Evolutionary conservation across 2,329 filamentous ascomycete species (phyloP), one percentile per base, ranked within the genome.

Genomic region (Salinomyces thailandicus): DNA sequence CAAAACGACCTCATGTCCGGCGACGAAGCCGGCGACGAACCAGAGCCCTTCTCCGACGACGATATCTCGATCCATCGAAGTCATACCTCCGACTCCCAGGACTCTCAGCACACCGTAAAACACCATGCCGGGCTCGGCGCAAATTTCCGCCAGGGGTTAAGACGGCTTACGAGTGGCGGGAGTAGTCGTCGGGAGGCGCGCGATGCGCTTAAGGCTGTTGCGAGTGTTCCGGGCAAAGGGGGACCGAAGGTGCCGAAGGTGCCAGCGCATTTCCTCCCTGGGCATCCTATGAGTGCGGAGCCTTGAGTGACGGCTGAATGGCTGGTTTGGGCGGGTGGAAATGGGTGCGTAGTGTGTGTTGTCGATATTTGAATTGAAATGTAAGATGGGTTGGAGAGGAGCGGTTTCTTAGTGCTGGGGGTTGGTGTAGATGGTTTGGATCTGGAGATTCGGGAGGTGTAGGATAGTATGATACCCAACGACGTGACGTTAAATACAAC

Each of bases 11-110:
- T 83, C 33, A 67, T 77, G 2, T 85, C 81, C 0, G 81, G 93
- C 39, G 85, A 93, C 39, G 86, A 94, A 47, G 66, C 69, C 1
- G 79, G 40, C 15, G 42, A 62, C 26, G 61, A 84, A 29, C 40
- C 41, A 28, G 83, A 82, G 19, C 71, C 81, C 0, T 80, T 89
- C 48, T 93, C 85, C 0, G 89, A 95, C 46, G 77, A 77, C 11
- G 82, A 86, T 11, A 39, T 57, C 65, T 77, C 49, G 65, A 77
- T 58, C 46, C 69, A 51, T 32, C 58, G 61, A 17, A 50, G 51
- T 18, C 46, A 49, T 18, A 57, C 53, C 2, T 40, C 42, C 3
- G 58, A 55, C 5, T 26, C 22, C n/a, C 22, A 26, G 22, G 22
- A 26, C 9, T 26, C 22, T 26, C 42, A 54, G 14, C 40, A 42